These are phyloP conservation scores for Plantago elongata DNA, from an alignment of 257 asterid species.

Conservation along the genomic window DNA sequence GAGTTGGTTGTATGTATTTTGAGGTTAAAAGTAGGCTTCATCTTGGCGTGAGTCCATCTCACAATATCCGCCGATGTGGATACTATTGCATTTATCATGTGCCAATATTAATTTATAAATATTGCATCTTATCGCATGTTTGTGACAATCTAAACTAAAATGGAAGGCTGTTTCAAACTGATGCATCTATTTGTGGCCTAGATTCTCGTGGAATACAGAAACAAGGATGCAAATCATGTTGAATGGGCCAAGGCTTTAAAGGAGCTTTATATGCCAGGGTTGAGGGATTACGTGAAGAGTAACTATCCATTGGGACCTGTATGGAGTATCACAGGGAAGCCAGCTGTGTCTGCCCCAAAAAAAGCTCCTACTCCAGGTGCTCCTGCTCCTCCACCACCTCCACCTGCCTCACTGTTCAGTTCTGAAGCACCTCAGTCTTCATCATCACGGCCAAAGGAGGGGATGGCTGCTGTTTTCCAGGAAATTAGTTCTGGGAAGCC, in stretches of 20 bases:
- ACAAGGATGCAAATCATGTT: constrained; percentile 83
- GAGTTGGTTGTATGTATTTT: no score
- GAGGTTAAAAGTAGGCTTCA: no score
- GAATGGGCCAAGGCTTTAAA: constrained; percentile 97
- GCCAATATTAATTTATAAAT: no score
- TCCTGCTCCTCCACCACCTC: constrained; percentile 89
- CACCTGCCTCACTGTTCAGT: constrained; percentile 77
- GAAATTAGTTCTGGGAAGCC: constrained; percentile 80
- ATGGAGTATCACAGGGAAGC: constrained; percentile 77
- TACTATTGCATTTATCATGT: no score
- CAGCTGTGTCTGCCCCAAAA: constrained; percentile 43
- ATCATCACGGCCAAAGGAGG: constrained; percentile 71
- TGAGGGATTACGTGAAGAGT: constrained; percentile 87
- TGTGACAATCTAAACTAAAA: no score
- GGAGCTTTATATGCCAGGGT: constrained; percentile 86
- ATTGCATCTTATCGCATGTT: no score
- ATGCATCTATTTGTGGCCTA: constrained; percentile 17
- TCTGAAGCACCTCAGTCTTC: constrained; percentile 66
- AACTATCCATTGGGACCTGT: constrained; percentile 94
- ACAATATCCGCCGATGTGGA: no score
- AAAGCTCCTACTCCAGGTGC: constrained; percentile 53
- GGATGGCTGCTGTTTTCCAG: constrained; percentile 93
- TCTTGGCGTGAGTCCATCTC: no score
- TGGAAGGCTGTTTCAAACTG: no score
- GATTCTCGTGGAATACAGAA: constrained; percentile 89